Conservation (phyloP, 768 basidiomycete genomes). For the Kwoniella dendrophila region DNA sequence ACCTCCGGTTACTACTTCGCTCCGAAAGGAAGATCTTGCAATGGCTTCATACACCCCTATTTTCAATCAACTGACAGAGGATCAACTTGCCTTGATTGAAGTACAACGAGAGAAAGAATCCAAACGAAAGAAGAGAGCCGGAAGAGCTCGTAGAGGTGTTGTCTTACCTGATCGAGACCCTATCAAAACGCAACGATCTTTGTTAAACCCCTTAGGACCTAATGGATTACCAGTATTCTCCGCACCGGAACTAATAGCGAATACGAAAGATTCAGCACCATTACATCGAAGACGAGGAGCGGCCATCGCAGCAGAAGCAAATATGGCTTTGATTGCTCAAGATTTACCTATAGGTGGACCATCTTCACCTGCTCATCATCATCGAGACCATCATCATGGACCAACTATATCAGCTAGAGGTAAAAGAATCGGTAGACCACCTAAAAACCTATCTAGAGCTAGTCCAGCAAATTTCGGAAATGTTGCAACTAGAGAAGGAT, state of each 20-base stretch:
- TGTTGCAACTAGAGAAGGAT: slow-evolving; percentile 23
- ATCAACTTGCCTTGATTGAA: slow-evolving; percentile 84
- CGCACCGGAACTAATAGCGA: slow-evolving; percentile 15
- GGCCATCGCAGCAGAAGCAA: slow-evolving; percentile 90
- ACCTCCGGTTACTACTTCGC: slow-evolving; percentile 66
- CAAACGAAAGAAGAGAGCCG: slow-evolving; percentile 70
- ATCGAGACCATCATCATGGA: slow-evolving; percentile 3
- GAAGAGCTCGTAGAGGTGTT: slow-evolving; percentile 72
- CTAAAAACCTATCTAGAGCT: slow-evolving; percentile 23
- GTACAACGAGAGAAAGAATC: slow-evolving; percentile 92
- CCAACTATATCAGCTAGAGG: slow-evolving; percentile 20
- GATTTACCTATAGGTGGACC: slow-evolving; percentile 55
- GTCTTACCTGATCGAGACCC: slow-evolving; percentile 92
- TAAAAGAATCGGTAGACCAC: slow-evolving; percentile 22
- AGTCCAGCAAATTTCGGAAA: slow-evolving; percentile 24
- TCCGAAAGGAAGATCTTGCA: slow-evolving; percentile 70
- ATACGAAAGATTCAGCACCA: slow-evolving; percentile 65
- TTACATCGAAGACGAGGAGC: slow-evolving; percentile 74
- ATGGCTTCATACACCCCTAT: slow-evolving; percentile 74
- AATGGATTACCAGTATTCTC: slow-evolving; percentile 39
- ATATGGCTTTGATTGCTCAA: slow-evolving; percentile 62
- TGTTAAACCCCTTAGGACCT: slow-evolving; percentile 47
- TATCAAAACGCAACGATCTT: slow-evolving; percentile 82
- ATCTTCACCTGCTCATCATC: slow-evolving; percentile 65
- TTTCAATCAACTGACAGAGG: slow-evolving; percentile 84